Base-by-base conservation (phyloP, 345 rosid species). In the Citrus glauca region DNA sequence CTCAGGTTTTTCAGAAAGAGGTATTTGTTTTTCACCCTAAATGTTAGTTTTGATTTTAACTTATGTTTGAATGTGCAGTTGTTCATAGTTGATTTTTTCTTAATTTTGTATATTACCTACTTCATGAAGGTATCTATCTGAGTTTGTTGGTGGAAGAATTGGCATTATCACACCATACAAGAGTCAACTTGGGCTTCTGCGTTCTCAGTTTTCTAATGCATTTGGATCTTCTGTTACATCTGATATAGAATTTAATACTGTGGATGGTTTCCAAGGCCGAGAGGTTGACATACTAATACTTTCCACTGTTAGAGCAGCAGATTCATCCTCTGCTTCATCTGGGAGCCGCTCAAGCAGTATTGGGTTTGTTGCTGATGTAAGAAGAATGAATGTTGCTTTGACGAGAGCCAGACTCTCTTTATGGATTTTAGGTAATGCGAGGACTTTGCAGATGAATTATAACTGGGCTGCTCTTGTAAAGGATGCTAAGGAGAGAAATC, bases 231-330 rank as follows among this genome's bases (percentile, higher is more conserved):
- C 93, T 81, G 87, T 84, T 69, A 78, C 81, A 25, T 90, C 93
- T 73, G 89, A 92, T 77, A 94, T 96, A 90, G 99, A 94, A 78
- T 87, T 96, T 74, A 96, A 91, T 82, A 96, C 99, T 17, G 95
- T 94, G 50, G 99, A 94, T 73, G 99, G 99, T 66, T 96, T 96
- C 87, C 99, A 96, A 83, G 98, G 97, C 63, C 86, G 97, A 64
- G 99, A 96, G 85, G 97, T 94, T 75, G 98, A 92, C 81, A 88
- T 96, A 80, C 81, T 96, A 78, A 88, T 96, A 71, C 87, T 96
- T 70, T 96, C 98, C 81, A 96, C 98, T 24, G 98, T 96, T 57
- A 89, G 99, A 85, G 99, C 98, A 64, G 81, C 91, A 65, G 83
- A 84, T 77, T 79, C 90, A 48, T 20, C 56, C 70, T 82, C 87